phyloP scores from a whole-genome alignment of 78 protist species.

The Polysphondylium violaceum region DNA sequence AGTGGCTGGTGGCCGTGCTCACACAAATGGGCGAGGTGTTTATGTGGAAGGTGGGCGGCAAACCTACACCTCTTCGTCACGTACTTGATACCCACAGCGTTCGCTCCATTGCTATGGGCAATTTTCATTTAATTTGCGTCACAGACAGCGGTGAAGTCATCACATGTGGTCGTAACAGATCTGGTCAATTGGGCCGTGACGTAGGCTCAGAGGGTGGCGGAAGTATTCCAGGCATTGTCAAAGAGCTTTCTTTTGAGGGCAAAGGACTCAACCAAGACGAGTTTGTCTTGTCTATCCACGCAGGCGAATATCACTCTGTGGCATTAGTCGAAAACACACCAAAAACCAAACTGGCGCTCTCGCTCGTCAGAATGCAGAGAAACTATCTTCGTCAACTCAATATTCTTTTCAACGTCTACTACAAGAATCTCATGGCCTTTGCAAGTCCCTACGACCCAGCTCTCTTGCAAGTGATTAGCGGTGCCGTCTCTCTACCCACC shows the following conservation, averaged over 20 bases:
- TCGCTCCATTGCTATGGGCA: constrained; percentile 67
- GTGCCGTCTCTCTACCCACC: neutral
- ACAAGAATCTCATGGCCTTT: constrained; percentile 36
- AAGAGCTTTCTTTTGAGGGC: constrained; percentile 17
- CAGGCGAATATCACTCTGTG: constrained; percentile 68
- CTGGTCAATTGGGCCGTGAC: constrained; percentile 66
- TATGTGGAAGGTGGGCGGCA: constrained; percentile 41
- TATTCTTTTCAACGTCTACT: constrained; percentile 34
- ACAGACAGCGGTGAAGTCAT: constrained; percentile 67
- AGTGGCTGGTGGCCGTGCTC: constrained; percentile 26
- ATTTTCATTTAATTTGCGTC: constrained; percentile 74
- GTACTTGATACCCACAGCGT: constrained; percentile 29
- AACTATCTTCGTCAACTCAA: constrained; percentile 59
- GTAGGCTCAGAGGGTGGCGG: neutral
- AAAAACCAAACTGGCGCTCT: constrained; percentile 30
- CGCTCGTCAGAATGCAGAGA: constrained; percentile 57
- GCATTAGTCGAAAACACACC: constrained; percentile 55
- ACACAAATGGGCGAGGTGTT: constrained; percentile 67
- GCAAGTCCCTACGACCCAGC: constrained; percentile 50
- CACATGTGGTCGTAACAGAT: constrained; percentile 53
- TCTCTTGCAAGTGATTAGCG: neutral
- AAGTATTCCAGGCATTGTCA: constrained; percentile 56
- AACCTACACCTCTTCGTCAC: constrained; percentile 44
- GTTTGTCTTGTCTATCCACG: constrained; percentile 30
- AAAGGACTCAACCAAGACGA: constrained; percentile 22